Evolutionary conservation across 257 asterid species (phyloP).

Genomic region (Capsicum baccatum): DNA sequence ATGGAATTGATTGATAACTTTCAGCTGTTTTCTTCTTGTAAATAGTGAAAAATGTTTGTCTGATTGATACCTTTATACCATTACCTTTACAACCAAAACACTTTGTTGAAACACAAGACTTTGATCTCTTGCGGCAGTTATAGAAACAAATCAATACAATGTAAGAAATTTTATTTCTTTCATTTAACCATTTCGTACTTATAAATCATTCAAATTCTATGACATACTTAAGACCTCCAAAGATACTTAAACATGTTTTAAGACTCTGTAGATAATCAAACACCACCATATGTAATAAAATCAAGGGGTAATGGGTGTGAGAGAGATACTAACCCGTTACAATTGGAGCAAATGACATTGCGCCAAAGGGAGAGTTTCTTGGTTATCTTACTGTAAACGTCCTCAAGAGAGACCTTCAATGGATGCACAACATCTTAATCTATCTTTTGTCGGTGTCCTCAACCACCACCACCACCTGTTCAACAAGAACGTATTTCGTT

Average conservation of each 20-base stretch:
- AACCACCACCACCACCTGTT: slow-evolving; percentile 64
- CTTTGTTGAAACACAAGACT: slow-evolving; percentile 66
- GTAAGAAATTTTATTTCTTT: not conserved
- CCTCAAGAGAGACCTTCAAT: slow-evolving; percentile 70
- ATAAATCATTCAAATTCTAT: too few relatives aligned
- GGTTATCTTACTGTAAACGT: too few relatives aligned
- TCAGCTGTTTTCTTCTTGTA: too few relatives aligned
- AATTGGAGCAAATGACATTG: slow-evolving; percentile 63
- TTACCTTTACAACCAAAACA: slow-evolving; percentile 72
- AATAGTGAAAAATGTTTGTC: too few relatives aligned
- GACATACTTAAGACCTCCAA: too few relatives aligned
- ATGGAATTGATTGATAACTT: too few relatives aligned
- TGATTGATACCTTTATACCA: slow-evolving; percentile 68
- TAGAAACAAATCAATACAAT: not conserved
- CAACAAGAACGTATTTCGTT: slow-evolving; percentile 8
- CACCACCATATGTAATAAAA: too few relatives aligned
- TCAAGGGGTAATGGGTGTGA: too few relatives aligned
- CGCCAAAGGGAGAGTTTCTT: slow-evolving; percentile 73
- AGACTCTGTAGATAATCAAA: too few relatives aligned
- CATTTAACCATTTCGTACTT: not conserved
- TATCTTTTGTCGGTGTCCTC: slow-evolving; percentile 71
- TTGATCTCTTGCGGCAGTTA: slow-evolving; percentile 63
- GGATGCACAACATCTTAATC: slow-evolving; percentile 77
- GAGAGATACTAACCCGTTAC: slow-evolving; percentile 57
- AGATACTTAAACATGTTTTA: too few relatives aligned